phyloP scores from a whole-genome alignment of 805 yeast species.

The Candida golubevii region DNA sequence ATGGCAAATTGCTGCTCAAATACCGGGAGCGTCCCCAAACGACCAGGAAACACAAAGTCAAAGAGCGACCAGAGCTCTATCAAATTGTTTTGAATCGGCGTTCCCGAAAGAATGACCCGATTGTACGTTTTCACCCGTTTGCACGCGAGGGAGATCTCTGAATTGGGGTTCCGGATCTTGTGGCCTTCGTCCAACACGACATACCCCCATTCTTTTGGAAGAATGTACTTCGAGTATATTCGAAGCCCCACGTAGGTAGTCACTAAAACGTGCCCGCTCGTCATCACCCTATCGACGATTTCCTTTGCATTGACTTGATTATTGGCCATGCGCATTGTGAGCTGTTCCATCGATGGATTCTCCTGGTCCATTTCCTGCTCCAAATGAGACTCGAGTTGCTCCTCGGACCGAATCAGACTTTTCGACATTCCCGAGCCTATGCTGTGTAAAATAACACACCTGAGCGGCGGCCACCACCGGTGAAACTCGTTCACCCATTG shows the following conservation, averaged over 20 bases:
- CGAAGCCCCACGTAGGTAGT: conserved; percentile 89
- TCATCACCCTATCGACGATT: conserved; percentile 54
- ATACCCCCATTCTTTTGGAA: conserved; percentile 82
- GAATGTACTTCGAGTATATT: conserved; percentile 56
- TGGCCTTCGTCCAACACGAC: conserved; percentile 95
- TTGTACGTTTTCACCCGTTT: conserved; percentile 82
- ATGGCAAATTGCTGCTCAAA: conserved; percentile 88
- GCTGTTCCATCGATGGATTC: conserved; percentile 1
- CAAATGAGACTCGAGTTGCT: conserved; percentile 47
- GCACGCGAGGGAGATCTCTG: conserved; percentile 79
- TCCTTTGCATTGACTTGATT: conserved; percentile 40
- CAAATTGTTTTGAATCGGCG: conserved; percentile 93
- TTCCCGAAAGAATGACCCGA: conserved; percentile 86
- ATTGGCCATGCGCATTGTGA: conserved; percentile 18
- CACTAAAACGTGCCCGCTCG: conserved; percentile 75
- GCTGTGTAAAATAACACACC: conserved; percentile 83
- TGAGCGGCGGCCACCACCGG: conserved; percentile 95
- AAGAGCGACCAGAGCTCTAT: conserved; percentile 92
- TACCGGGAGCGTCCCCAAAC: conserved; percentile 91
- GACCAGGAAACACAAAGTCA: conserved; percentile 93
- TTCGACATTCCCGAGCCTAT: conserved; percentile 81
- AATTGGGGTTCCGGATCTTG: conserved; percentile 91
- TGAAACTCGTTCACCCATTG: conserved; percentile 98
- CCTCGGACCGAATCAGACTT: conserved; percentile 30
- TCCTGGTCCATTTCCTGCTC: conserved; percentile 39